Evolutionary conservation across 257 asterid species (phyloP).

Genomic region (Jaltomata sinuosa): DNA sequence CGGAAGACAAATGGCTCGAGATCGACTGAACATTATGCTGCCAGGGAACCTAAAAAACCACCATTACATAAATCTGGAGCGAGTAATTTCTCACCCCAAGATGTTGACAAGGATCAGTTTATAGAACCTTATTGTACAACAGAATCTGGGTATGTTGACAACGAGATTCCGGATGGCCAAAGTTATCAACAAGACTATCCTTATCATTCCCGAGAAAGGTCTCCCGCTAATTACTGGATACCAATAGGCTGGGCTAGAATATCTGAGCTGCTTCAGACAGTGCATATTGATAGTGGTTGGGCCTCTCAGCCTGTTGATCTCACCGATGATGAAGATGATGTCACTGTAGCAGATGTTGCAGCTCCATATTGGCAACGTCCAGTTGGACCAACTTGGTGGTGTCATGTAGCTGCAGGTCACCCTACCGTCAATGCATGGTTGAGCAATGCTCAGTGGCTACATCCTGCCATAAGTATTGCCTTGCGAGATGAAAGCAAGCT

Average conservation of each 20-base stretch:
- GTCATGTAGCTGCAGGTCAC: constrained; percentile 86
- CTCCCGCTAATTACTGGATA: constrained; percentile 57
- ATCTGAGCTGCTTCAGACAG: constrained; percentile 58
- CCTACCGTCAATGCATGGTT: constrained; percentile 75
- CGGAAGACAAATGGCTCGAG: constrained; percentile 26
- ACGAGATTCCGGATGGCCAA: constrained; percentile 17
- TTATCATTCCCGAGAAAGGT: constrained; percentile 17
- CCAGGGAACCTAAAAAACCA: constrained; percentile 17
- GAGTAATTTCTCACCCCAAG: constrained; percentile 15
- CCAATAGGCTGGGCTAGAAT: constrained; percentile 97
- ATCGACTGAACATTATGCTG: constrained; percentile 19
- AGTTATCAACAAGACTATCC: constrained; percentile 15
- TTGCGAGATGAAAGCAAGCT: constrained; percentile 83
- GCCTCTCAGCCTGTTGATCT: constrained; percentile 39
- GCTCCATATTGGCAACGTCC: constrained; percentile 94
- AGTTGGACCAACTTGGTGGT: constrained; percentile 97
- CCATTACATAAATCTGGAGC: constrained; percentile 14
- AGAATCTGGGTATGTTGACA: constrained; percentile 23
- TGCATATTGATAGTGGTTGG: constrained; percentile 66
- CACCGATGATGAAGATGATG: constrained; percentile 64
- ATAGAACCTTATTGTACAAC: constrained; percentile 31
- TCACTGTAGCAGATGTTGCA: constrained; percentile 86
- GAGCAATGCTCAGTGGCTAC: constrained; percentile 70
- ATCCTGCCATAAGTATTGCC: constrained; percentile 88
- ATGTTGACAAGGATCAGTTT: constrained; percentile 7